Base-by-base conservation (phyloP, 495 filamentous ascomycete species). In the Margaritispora aquatica region DNA sequence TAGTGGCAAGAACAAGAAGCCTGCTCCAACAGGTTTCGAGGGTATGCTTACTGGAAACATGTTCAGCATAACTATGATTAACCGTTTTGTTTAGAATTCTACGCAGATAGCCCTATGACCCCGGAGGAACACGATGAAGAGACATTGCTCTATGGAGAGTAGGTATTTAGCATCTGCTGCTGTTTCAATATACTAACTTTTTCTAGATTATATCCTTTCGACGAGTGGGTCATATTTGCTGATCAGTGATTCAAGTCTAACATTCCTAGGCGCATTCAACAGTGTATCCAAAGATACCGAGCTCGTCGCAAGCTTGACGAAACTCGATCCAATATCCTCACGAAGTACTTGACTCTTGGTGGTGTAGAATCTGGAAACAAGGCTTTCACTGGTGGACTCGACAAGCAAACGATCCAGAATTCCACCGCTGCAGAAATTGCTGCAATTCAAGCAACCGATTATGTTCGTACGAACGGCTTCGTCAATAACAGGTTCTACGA, bases 221-320 rank as follows among this genome's bases (percentile, higher is more conserved):
- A 65, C 20, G 70, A 75, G 77, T 77, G 69, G 62, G 61, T 54
- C 46, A 17, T 19, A 9, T 47, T 22, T 24, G 9, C 26, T 47
- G n/a, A 23, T 0, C 1, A 2, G n/a, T 19, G 20, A 26, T 31
- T 49, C 7, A 27, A 34, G 51, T 2, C 54, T 58, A 26, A 56
- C 54, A 7, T 23, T 19, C 24, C 9, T 38, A 88, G 85, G 47
- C 91, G 94, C 44, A 88, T 97, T 19, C 87, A 97, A 68, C 84
- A 83, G 59, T 94, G 89, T 38, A 86, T 97, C 29, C 86, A 90
- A 58, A 87, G 90, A 9, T 99, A 85, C 75, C 77, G 85, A 59
- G 75, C 78, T 44, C 86, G 83, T 38, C 88, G 92, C 23, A 90
- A 88, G 56, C 77, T 96, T 55, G 81, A 90, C 55, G 68, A 73